Base-by-base conservation (phyloP, 805 yeast species). In the Sugiyamaella mastotermitis region DNA sequence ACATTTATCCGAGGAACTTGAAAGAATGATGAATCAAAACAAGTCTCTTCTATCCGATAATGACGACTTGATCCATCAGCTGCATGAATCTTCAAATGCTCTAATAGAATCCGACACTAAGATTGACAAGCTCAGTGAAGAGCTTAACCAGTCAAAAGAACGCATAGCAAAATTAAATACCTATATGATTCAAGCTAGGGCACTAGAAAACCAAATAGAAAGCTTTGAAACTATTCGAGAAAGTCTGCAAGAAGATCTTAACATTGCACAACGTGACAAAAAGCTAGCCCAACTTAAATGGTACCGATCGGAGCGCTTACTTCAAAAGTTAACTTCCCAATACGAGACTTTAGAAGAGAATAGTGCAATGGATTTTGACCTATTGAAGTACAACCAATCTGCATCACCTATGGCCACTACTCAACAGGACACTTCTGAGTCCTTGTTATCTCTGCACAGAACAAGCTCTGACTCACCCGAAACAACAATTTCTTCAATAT, bases 151-250 rank as follows among this genome's bases (percentile, higher is more conserved):
- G 17, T 40, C 51, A 9, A 30, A 31, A 11, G 23, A 20, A 5
- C 33, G 45, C 6, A 40, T 47, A 6, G 29, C 35, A n/a, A 29
- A 31, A 31, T 34, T 47, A 27, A 45, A 43, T 31, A 29, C 31
- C 2, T 42, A 28, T 20, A 37, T 26, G 30, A 17, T 45, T 29
- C 49, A 43, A 22, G 41, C 45, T 9, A 19, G 19, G 15, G 35
- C 36, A 2, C 43, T 47, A 17, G 51, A 47, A 32, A 22, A 43
- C 11, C 49, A 47, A 26, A 21, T 47, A 3, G 20, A 24, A 6
- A 15, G 33, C n/a, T 35, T 47, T 11, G 51, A 47, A 22, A 18
- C 25, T n/a, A 33, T 32, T 13, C 36, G 43, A 15, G 45, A 47
- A 13, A 18, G 39, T 6, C 35, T 47, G 2, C 48, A 40, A n/a